These are phyloP conservation scores for Chytriomyces sp. DNA, from an alignment of 192 early-diverging fungal genomes.

Conservation along the genomic window DNA sequence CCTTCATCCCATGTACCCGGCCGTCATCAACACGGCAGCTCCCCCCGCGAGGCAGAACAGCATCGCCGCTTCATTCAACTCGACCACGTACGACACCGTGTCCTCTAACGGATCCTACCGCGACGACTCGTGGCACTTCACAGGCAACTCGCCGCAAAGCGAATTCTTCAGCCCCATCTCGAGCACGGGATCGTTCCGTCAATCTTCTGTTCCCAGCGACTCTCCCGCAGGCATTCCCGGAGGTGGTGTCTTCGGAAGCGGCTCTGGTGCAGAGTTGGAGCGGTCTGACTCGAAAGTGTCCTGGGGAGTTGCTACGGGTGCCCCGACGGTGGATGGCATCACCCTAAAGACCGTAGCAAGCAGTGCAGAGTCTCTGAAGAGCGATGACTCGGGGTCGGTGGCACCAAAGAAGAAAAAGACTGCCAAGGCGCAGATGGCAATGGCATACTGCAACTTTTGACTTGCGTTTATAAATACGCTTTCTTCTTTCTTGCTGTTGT, in stretches of 20 bases:
- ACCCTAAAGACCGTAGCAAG: too few relatives aligned
- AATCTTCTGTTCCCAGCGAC: neutral
- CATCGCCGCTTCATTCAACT: neutral
- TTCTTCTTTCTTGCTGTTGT: too few relatives aligned
- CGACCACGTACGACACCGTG: neutral
- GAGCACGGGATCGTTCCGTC: neutral
- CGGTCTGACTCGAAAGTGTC: neutral
- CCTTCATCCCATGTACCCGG: neutral
- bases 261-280: neutral
- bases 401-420: neutral
- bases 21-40: neutral
- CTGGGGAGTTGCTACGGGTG: neutral
- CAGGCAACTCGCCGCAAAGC: neutral
- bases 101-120: neutral
- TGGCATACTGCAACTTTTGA: neutral
- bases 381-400: neutral
- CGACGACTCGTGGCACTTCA: neutral
- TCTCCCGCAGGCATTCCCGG: neutral
- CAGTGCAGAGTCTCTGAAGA: neutral
- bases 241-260: neutral
- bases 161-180: neutral
- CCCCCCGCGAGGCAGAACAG: neutral
- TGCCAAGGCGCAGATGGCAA: neutral
- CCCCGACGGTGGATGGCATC: neutral
- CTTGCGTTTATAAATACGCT: neutral